Base-by-base conservation (phyloP, 2,329 filamentous ascomycete genomes). In the Xylaria sp. region DNA sequence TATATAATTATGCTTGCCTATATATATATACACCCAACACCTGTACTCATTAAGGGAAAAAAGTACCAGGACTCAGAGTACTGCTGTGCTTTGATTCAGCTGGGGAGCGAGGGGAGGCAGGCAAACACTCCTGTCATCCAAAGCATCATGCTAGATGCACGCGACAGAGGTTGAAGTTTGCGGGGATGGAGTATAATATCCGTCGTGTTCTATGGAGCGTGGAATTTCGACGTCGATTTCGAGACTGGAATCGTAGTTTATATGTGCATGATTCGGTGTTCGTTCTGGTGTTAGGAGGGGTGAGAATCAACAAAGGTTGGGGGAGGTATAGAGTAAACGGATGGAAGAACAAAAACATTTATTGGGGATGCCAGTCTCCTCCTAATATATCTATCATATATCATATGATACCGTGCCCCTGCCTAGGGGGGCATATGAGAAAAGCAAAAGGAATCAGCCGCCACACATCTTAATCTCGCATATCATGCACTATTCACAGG, bases 141-240 rank as follows among this genome's bases (percentile, higher is more conserved):
- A n/a, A 56, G 66, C 58, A 66, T 62, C 44, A 22, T 55, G 47
- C 53, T 29, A 20, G 63, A 58, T 63, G 63, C 49, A 63, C 6
- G 33, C 27, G 53, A 49, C 38, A 36, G 22, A 31, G 42, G 15
- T 53, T 53, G 57, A 62, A 44, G 20, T 5, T 60, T 60, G 45
- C 44, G 15, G 42, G 63, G 53, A 59, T 17, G 22, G 58, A 51
- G 20, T 29, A 27, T 58, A 49, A 39, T 63, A 36, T 49, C 13
- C 33, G 31, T 66, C 33, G 20, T 42, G 44, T 58, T 42, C 27
- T 25, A 25, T 55, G 36, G 36, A 17, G 1, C 38, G 17, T 38
- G 17, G 44, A 20, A 51, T 7, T n/a, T 49, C 42, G 17, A 33
- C 31, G 11, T 31, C 9, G 44, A 53, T 61, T 55, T 63, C 36